Base-by-base conservation (phyloP, 192 early-diverging fungal genomes). In the Coemansia sp. region DNA sequence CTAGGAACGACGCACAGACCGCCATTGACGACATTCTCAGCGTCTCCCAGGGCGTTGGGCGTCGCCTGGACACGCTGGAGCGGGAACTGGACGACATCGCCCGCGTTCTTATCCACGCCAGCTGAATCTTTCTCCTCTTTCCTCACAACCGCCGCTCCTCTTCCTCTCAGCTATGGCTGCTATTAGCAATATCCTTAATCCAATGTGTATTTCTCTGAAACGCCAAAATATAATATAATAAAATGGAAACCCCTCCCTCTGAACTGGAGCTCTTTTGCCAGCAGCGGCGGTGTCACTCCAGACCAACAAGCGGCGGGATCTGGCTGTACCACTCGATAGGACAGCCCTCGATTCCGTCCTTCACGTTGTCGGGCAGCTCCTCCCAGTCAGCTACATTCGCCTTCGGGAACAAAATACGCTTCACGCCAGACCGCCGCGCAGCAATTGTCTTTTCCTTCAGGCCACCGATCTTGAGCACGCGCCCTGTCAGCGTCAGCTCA, bases 391-490 rank as follows among this genome's bases (percentile, higher is more conserved):
- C 85, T 61, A 85, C 67, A 66, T 99, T 99, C 18, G 89, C 87
- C 49, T 89, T 88, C 15, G 97, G 97, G 88, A 95, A 95, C 51
- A 99, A 80, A 41, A 99, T 89, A 22, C 86, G 90, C 64, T 86
- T 92, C 26, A 99, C 93, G 7, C 94, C 93, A 16, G 89, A 90
- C 47, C 96, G 85, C 72, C 98, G 96, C 63, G 97, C 97, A 6
- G 97, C 97, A 80, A 99, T 98, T 8, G 94, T 91, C 84, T 99
- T 99, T 63, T 99, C 97, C 68, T 96, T 95, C 39, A 99, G 80
- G 22, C 97, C 97, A 39, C 97, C 97, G 67, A 99, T 96, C 85
- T 98, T 94, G 46, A 99, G 86, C 40, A 99, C 91, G 65, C 97
- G 96, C 40, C 97, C 97, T 0, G 97, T 98, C 62, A 99, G 83